Evolutionary conservation across 116 monocot genomes (phyloP).

Genomic region (Phalaenopsis hybrid): DNA sequence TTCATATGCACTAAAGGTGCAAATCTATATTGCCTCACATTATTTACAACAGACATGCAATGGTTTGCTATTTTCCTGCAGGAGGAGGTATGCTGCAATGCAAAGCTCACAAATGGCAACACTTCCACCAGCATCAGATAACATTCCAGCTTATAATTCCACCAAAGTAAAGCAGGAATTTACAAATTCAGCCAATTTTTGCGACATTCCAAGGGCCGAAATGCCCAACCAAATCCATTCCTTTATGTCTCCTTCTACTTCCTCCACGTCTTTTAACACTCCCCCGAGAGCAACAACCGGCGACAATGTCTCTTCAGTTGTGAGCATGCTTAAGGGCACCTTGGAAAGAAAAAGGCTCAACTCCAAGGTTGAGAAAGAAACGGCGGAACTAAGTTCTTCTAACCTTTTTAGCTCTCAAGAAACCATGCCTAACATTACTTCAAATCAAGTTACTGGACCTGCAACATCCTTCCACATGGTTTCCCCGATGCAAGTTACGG

Average conservation of each 20-base stretch:
- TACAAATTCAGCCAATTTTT: conserved; percentile 18
- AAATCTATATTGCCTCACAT: neutral
- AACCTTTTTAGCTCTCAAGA: conserved; percentile 30
- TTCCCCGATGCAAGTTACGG: conserved; percentile 25
- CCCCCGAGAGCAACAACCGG: conserved; percentile 21
- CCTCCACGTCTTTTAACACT: conserved; percentile 39
- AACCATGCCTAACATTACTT: conserved; percentile 12
- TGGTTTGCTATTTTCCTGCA: conserved; percentile 14
- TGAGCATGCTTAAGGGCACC: conserved; percentile 58
- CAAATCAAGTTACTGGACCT: conserved; percentile 22
- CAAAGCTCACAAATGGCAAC: conserved; percentile 36
- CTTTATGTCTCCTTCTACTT: conserved; percentile 51
- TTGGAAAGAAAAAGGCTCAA: conserved; percentile 44
- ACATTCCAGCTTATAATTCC: conserved; percentile 2
- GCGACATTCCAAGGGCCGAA: conserved; percentile 25
- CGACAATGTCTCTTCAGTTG: conserved; percentile 57
- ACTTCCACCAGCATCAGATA: conserved; percentile 18
- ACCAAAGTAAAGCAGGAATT: conserved; percentile 18
- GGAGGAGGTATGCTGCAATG: conserved; percentile 59
- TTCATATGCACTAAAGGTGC: neutral
- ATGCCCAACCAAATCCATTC: conserved; percentile 22
- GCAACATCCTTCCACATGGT: conserved; percentile 16
- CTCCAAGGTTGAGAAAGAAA: conserved; percentile 23
- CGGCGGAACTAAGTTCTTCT: conserved; percentile 24
- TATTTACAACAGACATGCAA: neutral